Evolutionary conservation across 1,284 basidiomycete species (phyloP).

Genomic region (Trametes sp.): DNA sequence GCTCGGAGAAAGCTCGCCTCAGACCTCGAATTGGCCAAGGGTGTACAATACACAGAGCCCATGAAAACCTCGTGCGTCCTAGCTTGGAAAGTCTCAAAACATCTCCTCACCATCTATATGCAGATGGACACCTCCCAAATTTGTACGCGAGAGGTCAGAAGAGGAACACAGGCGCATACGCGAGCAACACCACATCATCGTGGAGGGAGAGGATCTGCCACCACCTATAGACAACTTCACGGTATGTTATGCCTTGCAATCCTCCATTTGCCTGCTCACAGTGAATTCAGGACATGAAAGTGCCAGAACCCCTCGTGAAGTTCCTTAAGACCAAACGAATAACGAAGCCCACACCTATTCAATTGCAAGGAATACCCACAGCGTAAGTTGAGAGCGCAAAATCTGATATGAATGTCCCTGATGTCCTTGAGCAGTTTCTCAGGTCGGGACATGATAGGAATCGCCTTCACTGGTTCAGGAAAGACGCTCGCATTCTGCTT

Average conservation of each 20-base stretch:
- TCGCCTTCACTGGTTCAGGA: conserved; percentile 78
- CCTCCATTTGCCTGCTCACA: conserved; percentile 18
- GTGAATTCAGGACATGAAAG: conserved; percentile 89
- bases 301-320: conserved; percentile 85
- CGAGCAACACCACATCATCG: conserved; percentile 91
- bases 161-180: conserved; percentile 81
- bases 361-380: conserved; percentile 95
- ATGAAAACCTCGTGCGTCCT: conserved; percentile 83
- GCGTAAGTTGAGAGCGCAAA: conserved; percentile 63
- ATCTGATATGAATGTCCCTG: not conserved
- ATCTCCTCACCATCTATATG: conserved; percentile 1
- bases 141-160: conserved; percentile 75
- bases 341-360: conserved; percentile 91
- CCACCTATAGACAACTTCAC: conserved; percentile 93
- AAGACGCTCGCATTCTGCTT: conserved; percentile 89
- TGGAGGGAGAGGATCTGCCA: conserved; percentile 92
- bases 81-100: not conserved
- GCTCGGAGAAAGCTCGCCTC: conserved; percentile 91
- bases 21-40: conserved; percentile 92
- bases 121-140: conserved; percentile 90
- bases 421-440: conserved; percentile 65
- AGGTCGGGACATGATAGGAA: conserved; percentile 95
- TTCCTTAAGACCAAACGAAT: conserved; percentile 90
- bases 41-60: conserved; percentile 90
- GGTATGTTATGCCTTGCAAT: conserved; percentile 53